phyloP scores from a whole-genome alignment of 352 stramenopile genomes.

The Halophytophthora batemanensis region DNA sequence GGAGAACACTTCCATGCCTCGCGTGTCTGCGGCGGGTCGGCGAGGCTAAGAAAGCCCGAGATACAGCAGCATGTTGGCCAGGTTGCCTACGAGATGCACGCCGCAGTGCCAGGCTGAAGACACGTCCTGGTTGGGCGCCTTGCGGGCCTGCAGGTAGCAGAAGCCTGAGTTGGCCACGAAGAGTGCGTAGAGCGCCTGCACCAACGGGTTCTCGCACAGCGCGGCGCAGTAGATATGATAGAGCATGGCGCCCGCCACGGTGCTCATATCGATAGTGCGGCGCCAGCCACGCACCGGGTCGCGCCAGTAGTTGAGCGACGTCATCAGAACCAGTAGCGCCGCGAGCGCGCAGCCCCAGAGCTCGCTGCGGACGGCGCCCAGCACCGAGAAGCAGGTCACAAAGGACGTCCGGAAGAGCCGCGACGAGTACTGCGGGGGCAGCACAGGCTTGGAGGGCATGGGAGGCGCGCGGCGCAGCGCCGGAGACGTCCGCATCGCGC shows the following conservation, averaged over 20 bases:
- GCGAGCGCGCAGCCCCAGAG: slow-evolving; percentile 64
- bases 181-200: slow-evolving; percentile 60
- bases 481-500: background rate
- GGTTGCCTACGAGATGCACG: slow-evolving; percentile 73
- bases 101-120: slow-evolving; percentile 79
- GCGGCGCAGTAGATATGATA: slow-evolving; percentile 70
- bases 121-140: slow-evolving; percentile 53
- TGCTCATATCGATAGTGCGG: slow-evolving; percentile 62
- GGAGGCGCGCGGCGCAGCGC: slow-evolving; percentile 4
- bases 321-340: slow-evolving; percentile 70
- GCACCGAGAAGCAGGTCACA: slow-evolving; percentile 62
- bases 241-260: slow-evolving; percentile 48
- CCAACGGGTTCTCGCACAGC: slow-evolving; percentile 46
- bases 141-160: slow-evolving; percentile 69
- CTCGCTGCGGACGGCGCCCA: slow-evolving; percentile 40
- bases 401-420: slow-evolving; percentile 77
- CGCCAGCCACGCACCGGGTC: slow-evolving; percentile 72
- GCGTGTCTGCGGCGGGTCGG: background rate
- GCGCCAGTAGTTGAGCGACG: slow-evolving; percentile 86
- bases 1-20: slow-evolving; percentile 2
- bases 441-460: slow-evolving; percentile 30
- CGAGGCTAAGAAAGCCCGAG: slow-evolving; percentile 34
- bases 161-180: slow-evolving; percentile 66
- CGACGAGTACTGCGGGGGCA: slow-evolving; percentile 61
- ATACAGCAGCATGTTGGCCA: slow-evolving; percentile 78